Conservation (phyloP, 2,329 filamentous ascomycete genomes). For the Cytospora leucostoma region DNA sequence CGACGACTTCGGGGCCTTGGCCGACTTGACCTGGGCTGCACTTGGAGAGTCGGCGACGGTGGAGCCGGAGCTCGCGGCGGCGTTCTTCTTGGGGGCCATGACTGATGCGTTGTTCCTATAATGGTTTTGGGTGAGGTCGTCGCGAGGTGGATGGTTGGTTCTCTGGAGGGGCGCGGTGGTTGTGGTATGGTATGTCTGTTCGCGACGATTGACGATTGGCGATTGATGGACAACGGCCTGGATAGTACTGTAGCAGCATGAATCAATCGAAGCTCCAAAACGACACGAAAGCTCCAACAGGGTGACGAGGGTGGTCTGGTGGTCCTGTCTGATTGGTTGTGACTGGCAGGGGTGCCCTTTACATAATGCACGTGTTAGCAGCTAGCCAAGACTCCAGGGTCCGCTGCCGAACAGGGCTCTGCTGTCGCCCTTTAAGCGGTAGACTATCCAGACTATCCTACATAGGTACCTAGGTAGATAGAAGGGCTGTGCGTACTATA, state of each 20-base stretch:
- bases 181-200: neutral
- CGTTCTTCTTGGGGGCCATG: slow-evolving; percentile 26
- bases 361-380: neutral
- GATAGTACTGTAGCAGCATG: neutral
- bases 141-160: neutral
- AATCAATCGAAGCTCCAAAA: slow-evolving; percentile 15
- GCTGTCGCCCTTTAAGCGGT: too few species aligned
- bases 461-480: too few species aligned
- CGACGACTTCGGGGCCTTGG: slow-evolving; percentile 17
- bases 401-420: neutral
- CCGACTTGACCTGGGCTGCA: slow-evolving; percentile 2
- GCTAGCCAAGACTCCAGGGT: slow-evolving; percentile 9
- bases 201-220: neutral
- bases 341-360: neutral
- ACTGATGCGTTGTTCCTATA: neutral
- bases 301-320: slow-evolving; percentile 13
- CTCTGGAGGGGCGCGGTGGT: neutral
- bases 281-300: slow-evolving; percentile 26
- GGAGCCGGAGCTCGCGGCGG: slow-evolving; percentile 4
- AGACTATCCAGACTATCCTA: too few species aligned
- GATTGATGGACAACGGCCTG: neutral
- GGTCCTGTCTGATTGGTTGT: slow-evolving; percentile 19
- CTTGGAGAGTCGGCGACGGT: neutral
- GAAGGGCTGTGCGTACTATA: too few species aligned
- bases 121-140: neutral